Evolutionary conservation across 192 early-diverging fungal genomes (phyloP).

Genomic region (Coemansia sp.): DNA sequence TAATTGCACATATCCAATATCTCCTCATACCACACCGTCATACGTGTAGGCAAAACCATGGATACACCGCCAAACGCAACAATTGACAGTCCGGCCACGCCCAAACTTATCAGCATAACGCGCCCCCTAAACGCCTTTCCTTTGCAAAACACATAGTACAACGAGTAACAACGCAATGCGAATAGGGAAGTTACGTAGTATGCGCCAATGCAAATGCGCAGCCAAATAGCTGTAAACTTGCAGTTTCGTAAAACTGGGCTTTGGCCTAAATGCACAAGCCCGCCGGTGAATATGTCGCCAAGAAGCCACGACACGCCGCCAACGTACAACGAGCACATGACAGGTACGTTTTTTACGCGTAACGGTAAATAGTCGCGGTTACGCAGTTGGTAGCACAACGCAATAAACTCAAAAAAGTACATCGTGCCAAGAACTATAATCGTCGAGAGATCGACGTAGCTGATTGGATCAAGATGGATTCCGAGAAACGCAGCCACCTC

Average conservation of each 20-base stretch:
- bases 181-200: conserved; percentile 33
- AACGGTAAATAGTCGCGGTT: conserved; percentile 46
- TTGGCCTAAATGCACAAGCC: conserved; percentile 25
- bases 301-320: conserved; percentile 33
- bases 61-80: conserved; percentile 31
- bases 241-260: conserved; percentile 31
- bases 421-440: conserved; percentile 37
- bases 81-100: conserved; percentile 13
- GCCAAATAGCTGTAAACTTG: conserved; percentile 35
- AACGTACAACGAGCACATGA: conserved; percentile 42
- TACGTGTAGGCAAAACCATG: conserved; percentile 13
- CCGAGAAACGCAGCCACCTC: conserved; percentile 37
- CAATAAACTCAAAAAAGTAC: conserved; percentile 42
- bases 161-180: conserved; percentile 38
- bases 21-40: conserved; percentile 35
- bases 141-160: conserved; percentile 41
- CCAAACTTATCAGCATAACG: conserved; percentile 3
- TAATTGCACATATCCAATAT: conserved; percentile 36
- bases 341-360: conserved; percentile 37
- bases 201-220: conserved; percentile 35
- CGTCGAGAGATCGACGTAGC: conserved; percentile 43
- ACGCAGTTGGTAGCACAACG: conserved; percentile 32
- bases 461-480: conserved; percentile 34
- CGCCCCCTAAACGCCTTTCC: conserved; percentile 31
- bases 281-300: conserved; percentile 46